Evolutionary conservation across 441 rosid species (phyloP).

Genomic region (Populus hybrid): DNA sequence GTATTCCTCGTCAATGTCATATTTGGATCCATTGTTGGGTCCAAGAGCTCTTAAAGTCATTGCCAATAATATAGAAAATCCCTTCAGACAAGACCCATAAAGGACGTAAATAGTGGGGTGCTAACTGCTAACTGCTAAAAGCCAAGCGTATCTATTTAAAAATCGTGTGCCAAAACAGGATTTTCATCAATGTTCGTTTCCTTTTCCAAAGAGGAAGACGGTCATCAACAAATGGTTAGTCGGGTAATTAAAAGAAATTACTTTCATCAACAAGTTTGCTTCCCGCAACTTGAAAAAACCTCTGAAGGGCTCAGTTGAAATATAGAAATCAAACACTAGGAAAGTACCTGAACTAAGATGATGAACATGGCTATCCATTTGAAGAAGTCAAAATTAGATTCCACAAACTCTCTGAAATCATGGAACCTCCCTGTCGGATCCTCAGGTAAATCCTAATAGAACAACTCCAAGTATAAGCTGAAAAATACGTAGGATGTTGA

Average conservation of each 20-base stretch:
- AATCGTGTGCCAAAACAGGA: neutral
- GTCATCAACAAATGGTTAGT: neutral
- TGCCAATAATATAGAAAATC: conserved; percentile 31
- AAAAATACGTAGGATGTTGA: neutral
- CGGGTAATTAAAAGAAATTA: neutral
- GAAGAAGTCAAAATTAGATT: conserved; percentile 38
- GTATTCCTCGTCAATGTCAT: conserved; percentile 33
- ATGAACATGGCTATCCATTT: conserved; percentile 40
- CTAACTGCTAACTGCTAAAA: neutral
- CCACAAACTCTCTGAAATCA: conserved; percentile 45
- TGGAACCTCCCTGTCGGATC: conserved; percentile 52
- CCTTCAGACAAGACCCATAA: conserved; percentile 26
- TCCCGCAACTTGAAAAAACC: neutral
- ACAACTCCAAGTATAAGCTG: neutral
- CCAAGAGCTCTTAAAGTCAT: conserved; percentile 36
- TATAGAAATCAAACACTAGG: neutral
- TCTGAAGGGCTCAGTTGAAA: neutral
- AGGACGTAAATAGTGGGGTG: neutral
- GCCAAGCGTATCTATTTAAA: neutral
- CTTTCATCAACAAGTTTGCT: neutral
- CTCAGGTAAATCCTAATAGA: conserved; percentile 50
- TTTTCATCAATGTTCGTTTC: neutral
- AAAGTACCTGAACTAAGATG: conserved; percentile 41
- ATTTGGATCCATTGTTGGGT: conserved; percentile 12
- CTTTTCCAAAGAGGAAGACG: neutral